Evolutionary conservation across 257 asterid species (phyloP), one percentile per base, ranked within the genome.

Genomic region (Solanum corneliomulleri): DNA sequence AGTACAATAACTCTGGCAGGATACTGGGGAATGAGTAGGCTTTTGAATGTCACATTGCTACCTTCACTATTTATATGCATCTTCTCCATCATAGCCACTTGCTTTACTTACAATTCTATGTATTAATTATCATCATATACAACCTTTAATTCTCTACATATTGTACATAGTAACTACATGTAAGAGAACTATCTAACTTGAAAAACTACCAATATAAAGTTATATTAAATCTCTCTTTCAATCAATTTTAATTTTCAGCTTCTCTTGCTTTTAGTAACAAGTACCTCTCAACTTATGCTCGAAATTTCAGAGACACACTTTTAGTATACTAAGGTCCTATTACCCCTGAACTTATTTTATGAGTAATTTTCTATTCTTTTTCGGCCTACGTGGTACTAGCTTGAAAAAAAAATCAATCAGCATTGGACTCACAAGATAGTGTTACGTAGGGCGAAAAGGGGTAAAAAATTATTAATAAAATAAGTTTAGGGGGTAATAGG

Each of bases 1-100:
- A 97, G 92, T 84, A 97, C 98, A 2, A 97, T 97, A 83, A 97
- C 99, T 3, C 64, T 95, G 18, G 98, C 97, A 9, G 98, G 98
- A 86, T 95, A 88, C 87, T 85, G 94, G 84, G 98, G 98, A 77
- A 75, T 91, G 93, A 90, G 92, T 72, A 88, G 82, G 89, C 96
- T 97, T 89, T 91, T 97, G 77, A 97, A 97, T 86, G 71, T 85
- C 84, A 97, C 99, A 21, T 96, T 97, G 68, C 68, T 93, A 47
- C 99, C 98, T 75, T 95, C 99, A 11, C 92, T 97, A 44, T 76
- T 92, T 37, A 92, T 97, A 70, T 97, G 98, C 94, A 21, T 93
- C 58, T 93, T 85, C 52, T 97, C 99, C 85, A 94, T 97, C 27
- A 74, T 92, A 9, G 98, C 99, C 85, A 97, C 99, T 14, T 94